A percentile compares a stretch with the other conserved stretches of the same genome.
Evolutionary conservation across 163 green algal genomes (phyloP).

Genomic region (Scenedesmus sp.): DNA sequence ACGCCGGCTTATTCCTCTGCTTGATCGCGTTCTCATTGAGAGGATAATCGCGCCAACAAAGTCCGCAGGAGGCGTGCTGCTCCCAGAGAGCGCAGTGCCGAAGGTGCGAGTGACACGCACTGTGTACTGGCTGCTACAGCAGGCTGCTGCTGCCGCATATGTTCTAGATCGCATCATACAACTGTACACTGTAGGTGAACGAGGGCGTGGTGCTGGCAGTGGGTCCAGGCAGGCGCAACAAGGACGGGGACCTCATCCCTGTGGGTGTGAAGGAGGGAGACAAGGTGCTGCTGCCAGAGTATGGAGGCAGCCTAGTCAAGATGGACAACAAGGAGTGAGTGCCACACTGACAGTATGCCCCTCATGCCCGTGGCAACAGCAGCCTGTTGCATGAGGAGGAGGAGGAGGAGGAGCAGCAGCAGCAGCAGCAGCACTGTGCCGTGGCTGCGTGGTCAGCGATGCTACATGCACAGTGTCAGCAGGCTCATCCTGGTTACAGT

Average conservation of each 20-base stretch:
- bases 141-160: neutral
- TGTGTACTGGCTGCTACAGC: neutral
- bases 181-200: no score
- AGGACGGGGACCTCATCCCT: conserved; percentile 84
- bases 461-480: no score
- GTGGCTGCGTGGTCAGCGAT: no score
- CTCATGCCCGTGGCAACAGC: neutral
- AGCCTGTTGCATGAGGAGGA: neutral
- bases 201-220: conserved; percentile 90
- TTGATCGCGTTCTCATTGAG: conserved; percentile 91
- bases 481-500: no score
- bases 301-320: conserved; percentile 88
- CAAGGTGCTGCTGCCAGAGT: conserved; percentile 95
- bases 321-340: conserved; percentile 89
- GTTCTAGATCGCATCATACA: neutral
- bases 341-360: no score
- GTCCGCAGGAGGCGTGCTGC: conserved; percentile 83
- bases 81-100: conserved; percentile 82
- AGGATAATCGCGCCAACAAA: conserved; percentile 83
- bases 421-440: neutral
- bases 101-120: conserved; percentile 72
- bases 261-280: conserved; percentile 90
- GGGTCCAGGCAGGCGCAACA: conserved; percentile 83
- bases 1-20: conserved; percentile 84
- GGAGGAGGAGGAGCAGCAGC: conserved; percentile 1